Percentiles rank a stretch among this genome's conserved stretches.
Evolutionary conservation across 257 asterid genomes (phyloP).

Genomic region (Osmanthus fragrans): DNA sequence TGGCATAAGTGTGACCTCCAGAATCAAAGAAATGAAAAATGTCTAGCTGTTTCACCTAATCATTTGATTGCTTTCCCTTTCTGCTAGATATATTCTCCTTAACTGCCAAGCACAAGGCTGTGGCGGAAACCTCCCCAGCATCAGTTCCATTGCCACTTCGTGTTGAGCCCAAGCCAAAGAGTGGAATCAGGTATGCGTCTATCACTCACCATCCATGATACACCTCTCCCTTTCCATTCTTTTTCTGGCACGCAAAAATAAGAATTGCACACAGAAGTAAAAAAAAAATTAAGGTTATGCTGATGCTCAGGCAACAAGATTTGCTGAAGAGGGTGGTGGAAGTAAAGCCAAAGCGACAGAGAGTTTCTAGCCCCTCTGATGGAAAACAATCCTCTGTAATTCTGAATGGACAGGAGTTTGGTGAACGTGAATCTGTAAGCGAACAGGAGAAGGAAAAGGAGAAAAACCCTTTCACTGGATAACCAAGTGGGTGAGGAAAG

Average conservation of each 20-base stretch:
- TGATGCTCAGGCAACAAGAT: conserved; percentile 78
- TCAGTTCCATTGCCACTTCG: conserved; percentile 24
- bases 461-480: conserved; percentile 27
- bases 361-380: conserved; percentile 40
- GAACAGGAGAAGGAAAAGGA: conserved; percentile 28
- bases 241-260: not conserved
- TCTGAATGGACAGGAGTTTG: conserved; percentile 29
- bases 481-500: conserved; percentile 32
- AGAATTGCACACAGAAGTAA: not conserved
- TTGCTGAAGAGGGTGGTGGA: conserved; percentile 86
- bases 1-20: no score
- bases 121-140: conserved; percentile 76
- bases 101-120: conserved; percentile 70
- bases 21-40: no score
- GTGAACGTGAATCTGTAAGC: conserved; percentile 12
- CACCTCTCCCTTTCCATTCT: no score
- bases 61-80: not conserved
- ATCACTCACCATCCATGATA: no score
- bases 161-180: conserved; percentile 94
- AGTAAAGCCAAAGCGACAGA: conserved; percentile 62
- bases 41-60: no score
- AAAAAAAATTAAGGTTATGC: not conserved
- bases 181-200: conserved; percentile 69
- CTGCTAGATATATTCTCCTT: conserved; percentile 33
- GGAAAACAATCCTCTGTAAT: conserved; percentile 22